These are phyloP conservation scores for Panicum miliaceum DNA, from an alignment of 176 grass and related monocot species.

Conservation along the genomic window DNA sequence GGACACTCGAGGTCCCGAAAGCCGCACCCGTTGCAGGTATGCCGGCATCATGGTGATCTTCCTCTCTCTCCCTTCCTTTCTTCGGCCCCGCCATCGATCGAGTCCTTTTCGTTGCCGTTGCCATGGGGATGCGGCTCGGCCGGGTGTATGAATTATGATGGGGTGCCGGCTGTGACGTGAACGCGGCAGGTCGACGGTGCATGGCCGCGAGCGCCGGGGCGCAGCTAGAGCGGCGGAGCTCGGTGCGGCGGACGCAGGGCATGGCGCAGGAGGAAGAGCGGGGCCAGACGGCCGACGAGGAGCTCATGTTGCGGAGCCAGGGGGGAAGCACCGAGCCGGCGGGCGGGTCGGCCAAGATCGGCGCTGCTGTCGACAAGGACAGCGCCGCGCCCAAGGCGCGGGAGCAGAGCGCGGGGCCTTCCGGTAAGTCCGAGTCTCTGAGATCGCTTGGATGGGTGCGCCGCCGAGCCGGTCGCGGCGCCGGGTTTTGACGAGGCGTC, in stretches of 20 bases:
- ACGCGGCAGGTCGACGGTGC: not conserved
- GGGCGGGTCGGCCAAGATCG: not conserved
- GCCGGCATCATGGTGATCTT: slow-evolving; percentile 34
- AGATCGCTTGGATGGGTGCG: not conserved
- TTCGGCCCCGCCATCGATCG: not conserved
- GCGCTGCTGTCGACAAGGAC: slow-evolving; percentile 12
- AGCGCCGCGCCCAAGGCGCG: slow-evolving; percentile 22
- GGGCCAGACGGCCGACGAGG: slow-evolving; percentile 29
- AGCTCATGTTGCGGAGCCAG: slow-evolving; percentile 25
- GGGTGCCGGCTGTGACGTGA: not conserved
- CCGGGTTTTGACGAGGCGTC: slow-evolving; percentile 37
- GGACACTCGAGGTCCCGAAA: slow-evolving; percentile 38
- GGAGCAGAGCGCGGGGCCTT: slow-evolving; percentile 24
- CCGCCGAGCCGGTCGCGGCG: not conserved
- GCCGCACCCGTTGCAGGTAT: slow-evolving; percentile 54
- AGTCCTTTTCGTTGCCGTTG: not conserved
- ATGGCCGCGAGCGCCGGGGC: slow-evolving; percentile 45
- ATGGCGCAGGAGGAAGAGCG: slow-evolving; percentile 41
- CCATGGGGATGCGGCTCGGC: not conserved
- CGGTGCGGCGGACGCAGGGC: slow-evolving; percentile 46
- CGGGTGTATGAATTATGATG: not conserved
- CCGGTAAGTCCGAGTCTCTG: slow-evolving; percentile 40
- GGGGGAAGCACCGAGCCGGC: slow-evolving; percentile 1
- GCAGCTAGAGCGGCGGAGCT: slow-evolving; percentile 51
- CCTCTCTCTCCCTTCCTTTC: too few relatives aligned